A percentile compares a stretch with the other conserved stretches of the same genome.
phyloP scores from a whole-genome alignment of 306 rosid species.

The Erythrophleum fordii region DNA sequence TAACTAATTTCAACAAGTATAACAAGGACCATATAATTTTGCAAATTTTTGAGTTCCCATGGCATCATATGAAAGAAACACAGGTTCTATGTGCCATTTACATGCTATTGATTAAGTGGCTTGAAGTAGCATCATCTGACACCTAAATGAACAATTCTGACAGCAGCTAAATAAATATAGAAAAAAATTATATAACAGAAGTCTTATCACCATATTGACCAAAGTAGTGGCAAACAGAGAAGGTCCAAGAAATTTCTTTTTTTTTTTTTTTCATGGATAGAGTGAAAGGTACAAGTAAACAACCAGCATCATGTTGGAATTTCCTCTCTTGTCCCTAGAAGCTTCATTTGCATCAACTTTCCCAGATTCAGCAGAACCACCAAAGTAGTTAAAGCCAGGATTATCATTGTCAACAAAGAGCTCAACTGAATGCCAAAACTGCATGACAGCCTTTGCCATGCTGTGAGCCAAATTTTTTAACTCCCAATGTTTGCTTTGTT shows the following conservation, averaged over 20 bases:
- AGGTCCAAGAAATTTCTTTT: not conserved
- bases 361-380: constrained; percentile 41
- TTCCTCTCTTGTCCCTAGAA: constrained; percentile 46
- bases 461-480: constrained; percentile 62
- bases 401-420: constrained; percentile 42
- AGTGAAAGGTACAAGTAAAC: constrained; percentile 31
- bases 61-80: constrained; percentile 11
- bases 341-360: constrained; percentile 44
- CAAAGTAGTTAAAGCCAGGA: constrained; percentile 34
- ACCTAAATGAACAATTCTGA: constrained; percentile 13
- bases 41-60: not conserved
- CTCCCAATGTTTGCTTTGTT: constrained; percentile 51
- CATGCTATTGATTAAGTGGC: not conserved
- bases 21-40: not conserved
- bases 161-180: constrained; percentile 1
- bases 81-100: not conserved
- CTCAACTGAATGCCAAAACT: constrained; percentile 87
- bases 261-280: not conserved
- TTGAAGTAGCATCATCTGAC: constrained; percentile 14
- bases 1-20: not conserved
- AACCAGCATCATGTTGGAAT: constrained; percentile 42
- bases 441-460: constrained; percentile 72
- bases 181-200: constrained; percentile 16
- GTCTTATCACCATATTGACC: constrained; percentile 23
- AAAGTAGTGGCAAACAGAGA: constrained; percentile 18